A percentile compares a stretch with the other conserved stretches of the same genome.
Evolutionary conservation across 202 grass and related monocot species (phyloP).

Genomic region (Alloteropsis angusta): DNA sequence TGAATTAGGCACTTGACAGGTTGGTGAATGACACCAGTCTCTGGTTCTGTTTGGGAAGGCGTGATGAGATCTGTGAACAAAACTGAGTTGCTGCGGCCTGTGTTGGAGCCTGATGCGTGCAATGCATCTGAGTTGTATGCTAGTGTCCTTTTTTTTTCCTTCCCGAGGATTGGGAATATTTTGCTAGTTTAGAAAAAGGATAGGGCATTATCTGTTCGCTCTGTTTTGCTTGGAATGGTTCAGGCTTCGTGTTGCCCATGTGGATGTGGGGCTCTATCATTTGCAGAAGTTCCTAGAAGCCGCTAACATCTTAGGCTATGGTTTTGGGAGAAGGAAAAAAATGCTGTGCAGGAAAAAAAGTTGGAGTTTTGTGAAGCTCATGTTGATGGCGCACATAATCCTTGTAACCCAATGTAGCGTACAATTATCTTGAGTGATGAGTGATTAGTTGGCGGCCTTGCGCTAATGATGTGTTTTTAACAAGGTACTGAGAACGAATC

Average conservation of each 20-base stretch:
- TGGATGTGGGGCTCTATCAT: not conserved
- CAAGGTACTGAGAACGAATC: not conserved
- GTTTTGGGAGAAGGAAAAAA: not conserved
- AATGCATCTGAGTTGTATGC: not conserved
- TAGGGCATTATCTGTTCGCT: not conserved
- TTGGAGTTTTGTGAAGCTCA: not conserved
- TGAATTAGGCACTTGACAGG: slow-evolving; percentile 1
- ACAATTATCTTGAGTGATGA: too few relatives aligned
- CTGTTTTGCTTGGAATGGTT: not conserved
- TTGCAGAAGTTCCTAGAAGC: not conserved
- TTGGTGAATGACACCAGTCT: not conserved
- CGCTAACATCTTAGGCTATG: not conserved
- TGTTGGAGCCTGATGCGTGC: slow-evolving; percentile 11
- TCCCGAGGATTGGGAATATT: not conserved
- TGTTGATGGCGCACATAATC: too few relatives aligned
- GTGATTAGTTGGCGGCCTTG: too few relatives aligned
- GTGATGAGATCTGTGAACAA: slow-evolving; percentile 2
- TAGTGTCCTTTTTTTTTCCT: not conserved
- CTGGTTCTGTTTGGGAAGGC: not conserved
- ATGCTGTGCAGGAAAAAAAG: not conserved
- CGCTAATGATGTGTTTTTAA: too few relatives aligned
- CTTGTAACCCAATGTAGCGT: too few relatives aligned
- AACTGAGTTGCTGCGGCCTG: not conserved
- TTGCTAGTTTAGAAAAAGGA: not conserved
- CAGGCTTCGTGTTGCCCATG: not conserved